Evolutionary conservation across 495 filamentous ascomycete genomes (phyloP).

Genomic region (Tricharina praecox): DNA sequence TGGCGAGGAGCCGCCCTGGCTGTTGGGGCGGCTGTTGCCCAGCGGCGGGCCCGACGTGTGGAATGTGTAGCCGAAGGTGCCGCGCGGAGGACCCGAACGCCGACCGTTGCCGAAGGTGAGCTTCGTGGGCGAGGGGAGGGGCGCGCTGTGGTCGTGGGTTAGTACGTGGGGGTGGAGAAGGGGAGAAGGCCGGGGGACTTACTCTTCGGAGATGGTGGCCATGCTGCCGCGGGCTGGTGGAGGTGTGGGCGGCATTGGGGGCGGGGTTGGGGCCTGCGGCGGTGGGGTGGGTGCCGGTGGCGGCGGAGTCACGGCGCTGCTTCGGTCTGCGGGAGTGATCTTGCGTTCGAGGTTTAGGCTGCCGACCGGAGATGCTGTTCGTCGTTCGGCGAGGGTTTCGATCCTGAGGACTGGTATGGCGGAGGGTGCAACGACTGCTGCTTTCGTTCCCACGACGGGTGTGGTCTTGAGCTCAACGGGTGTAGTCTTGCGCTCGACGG

Average conservation of each 20-base stretch:
- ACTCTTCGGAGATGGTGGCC: slow-evolving; percentile 2
- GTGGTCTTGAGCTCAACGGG: too few species aligned
- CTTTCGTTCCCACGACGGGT: too few species aligned
- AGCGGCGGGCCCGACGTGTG: not conserved
- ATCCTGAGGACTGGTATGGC: not conserved
- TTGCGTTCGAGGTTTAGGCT: not conserved
- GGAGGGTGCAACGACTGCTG: too few species aligned
- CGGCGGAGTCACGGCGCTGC: not conserved
- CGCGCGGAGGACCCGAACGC: not conserved
- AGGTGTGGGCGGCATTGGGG: slow-evolving; percentile 3
- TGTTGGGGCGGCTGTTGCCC: not conserved
- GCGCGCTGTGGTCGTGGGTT: not conserved
- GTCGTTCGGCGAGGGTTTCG: not conserved
- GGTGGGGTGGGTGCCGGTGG: slow-evolving; percentile 1
- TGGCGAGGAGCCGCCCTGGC: too few species aligned
- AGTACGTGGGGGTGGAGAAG: not conserved
- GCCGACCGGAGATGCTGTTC: not conserved
- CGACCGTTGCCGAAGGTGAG: not conserved
- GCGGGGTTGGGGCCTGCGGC: slow-evolving; percentile 1
- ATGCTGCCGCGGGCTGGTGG: not conserved
- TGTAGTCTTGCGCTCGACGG: too few species aligned
- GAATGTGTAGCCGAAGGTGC: slow-evolving; percentile 4
- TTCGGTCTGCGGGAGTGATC: not conserved
- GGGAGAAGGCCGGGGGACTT: not conserved
- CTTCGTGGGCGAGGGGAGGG: not conserved